Base-by-base conservation (phyloP, 371 early-diverging fungal species). In the Mortierella sp. region DNA sequence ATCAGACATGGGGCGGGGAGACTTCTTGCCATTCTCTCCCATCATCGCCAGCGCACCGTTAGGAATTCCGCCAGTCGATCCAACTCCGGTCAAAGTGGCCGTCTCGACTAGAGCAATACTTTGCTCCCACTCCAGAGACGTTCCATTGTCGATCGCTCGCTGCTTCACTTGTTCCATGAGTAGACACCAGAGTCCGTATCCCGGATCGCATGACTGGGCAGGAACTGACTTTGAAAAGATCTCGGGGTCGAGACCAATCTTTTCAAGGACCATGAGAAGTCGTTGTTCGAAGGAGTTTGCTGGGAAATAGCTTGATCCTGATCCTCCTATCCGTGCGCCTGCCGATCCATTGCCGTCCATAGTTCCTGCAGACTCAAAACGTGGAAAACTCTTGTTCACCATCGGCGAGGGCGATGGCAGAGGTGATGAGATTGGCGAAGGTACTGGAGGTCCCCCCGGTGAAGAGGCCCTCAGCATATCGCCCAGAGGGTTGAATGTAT, bases 181-280 rank as follows among this genome's bases (percentile, higher is more conserved):
- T 63, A 96, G 84, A 77, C 94, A 94, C 95, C 95, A 96, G 16
- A 95, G 86, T 14, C 94, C 95, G 68, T 93, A 91, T 49, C 91
- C 89, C 2, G 93, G 90, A 80, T 95, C 94, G 74, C 95, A 94
- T 27, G 92, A 89, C 60, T 94, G 91, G 6, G 92, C 82, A 32
- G 92, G 92, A 75, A 95, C 93, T 60, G 92, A 92, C 54, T 88
- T 90, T 43, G 93, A 77, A 29, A 94, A 91, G 3, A 85, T 75
- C 29, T 88, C 88, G 49, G 89, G 89, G 80, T 96, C 94, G 60
- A 96, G 90, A 4, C 96, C 96, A 18, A 93, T 90, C 8, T 90
- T 87, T 5, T 88, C 88, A 16, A 95, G 83, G 6, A 92, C 87
- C 44, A 86, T 71, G 65, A 92, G 86, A 7, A 96, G 81, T 1